A percentile compares a stretch with the other conserved stretches of the same genome.
Conservation (phyloP, 345 rosid genomes). For the Eucalyptus regnans region DNA sequence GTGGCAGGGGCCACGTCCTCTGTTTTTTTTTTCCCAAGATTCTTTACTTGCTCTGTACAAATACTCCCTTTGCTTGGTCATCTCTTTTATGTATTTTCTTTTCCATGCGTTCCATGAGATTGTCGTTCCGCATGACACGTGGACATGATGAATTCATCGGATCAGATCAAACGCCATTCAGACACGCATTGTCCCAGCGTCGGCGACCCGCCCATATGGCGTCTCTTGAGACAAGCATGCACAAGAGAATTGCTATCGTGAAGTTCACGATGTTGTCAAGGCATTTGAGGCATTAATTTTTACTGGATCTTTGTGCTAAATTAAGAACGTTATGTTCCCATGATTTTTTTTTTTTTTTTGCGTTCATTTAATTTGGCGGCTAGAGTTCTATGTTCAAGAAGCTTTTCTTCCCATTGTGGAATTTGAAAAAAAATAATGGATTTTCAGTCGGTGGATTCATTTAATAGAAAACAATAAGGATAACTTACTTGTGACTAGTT, state of each 20-base stretch:
- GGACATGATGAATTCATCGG: not conserved
- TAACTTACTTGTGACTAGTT: not conserved
- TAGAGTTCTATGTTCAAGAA: not conserved
- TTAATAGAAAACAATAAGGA: not conserved
- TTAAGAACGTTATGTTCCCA: not conserved
- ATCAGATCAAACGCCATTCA: not conserved
- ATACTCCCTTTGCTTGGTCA: not conserved
- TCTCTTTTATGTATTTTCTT: not conserved
- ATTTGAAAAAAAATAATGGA: not conserved
- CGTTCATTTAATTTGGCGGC: not conserved
- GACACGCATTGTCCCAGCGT: too few species aligned
- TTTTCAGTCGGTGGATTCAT: not conserved
- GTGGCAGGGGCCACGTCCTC: not conserved
- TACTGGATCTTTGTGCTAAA: not conserved
- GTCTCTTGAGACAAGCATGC: not conserved
- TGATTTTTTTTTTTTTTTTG: fast-evolving
- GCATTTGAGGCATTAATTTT: not conserved
- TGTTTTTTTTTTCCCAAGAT: not conserved
- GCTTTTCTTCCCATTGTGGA: not conserved
- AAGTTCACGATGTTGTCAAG: not conserved
- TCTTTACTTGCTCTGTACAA: not conserved
- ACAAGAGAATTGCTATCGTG: not conserved
- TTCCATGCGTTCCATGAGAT: not conserved
- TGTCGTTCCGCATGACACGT: not conserved
- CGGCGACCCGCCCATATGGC: not conserved